Evolutionary conservation across 352 stramenopile genomes (phyloP).

Genomic region (Phytophthora uliginosa): DNA sequence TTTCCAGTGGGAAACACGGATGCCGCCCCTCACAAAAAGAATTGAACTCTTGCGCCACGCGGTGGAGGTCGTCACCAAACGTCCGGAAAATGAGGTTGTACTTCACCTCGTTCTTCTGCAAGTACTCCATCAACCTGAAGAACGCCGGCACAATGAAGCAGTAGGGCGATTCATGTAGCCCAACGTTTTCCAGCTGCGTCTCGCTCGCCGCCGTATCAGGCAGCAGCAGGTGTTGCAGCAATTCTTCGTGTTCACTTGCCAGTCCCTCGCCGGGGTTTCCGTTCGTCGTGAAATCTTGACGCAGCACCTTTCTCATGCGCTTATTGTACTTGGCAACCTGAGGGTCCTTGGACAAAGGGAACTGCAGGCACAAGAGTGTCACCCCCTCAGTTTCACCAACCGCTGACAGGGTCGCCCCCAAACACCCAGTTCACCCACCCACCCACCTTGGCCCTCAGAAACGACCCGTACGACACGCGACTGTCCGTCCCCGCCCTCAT

Average conservation of each 20-base stretch:
- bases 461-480: slow-evolving; percentile 68
- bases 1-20: slow-evolving; percentile 57
- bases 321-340: slow-evolving; percentile 67
- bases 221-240: slow-evolving; percentile 64
- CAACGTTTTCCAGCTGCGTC: slow-evolving; percentile 32
- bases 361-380: slow-evolving; percentile 41
- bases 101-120: slow-evolving; percentile 50
- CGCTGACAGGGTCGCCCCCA: background rate
- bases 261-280: slow-evolving; percentile 65
- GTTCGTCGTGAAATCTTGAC: slow-evolving; percentile 69
- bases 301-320: slow-evolving; percentile 63
- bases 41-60: slow-evolving; percentile 83
- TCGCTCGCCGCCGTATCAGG: slow-evolving; percentile 29
- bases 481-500: background rate
- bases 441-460: slow-evolving; percentile 66
- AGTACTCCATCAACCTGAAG: slow-evolving; percentile 61
- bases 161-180: slow-evolving; percentile 54
- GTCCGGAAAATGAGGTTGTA: slow-evolving; percentile 89
- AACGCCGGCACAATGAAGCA: slow-evolving; percentile 81
- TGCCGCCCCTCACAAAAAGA: slow-evolving; percentile 76
- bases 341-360: slow-evolving; percentile 59
- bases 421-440: slow-evolving; percentile 5
- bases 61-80: slow-evolving; percentile 74
- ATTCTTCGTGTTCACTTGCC: slow-evolving; percentile 41
- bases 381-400: slow-evolving; percentile 7